Base-by-base conservation (phyloP, 1,284 basidiomycete species). In the Ustilago loliicola region DNA sequence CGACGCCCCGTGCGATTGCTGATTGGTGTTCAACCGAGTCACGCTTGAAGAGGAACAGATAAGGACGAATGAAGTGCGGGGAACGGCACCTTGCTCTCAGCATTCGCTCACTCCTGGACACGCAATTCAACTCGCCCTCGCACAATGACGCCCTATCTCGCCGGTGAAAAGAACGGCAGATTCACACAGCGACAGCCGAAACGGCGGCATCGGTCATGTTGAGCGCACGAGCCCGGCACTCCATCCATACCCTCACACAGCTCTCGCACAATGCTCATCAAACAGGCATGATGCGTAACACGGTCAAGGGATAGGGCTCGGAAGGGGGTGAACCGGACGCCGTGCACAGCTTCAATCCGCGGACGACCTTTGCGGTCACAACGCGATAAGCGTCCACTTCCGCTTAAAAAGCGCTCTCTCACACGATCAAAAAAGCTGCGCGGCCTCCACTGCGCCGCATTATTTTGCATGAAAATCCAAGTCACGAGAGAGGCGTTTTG, bases 401-500 rank as follows among this genome's bases (percentile, higher is more conserved):
- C 32, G 32, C 7, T 34, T 7, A 34, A 7, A 7, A 10, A 29
- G 25, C 48, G 23, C 48, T 51, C 10, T 8, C 53, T 55, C 53
- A 57, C 55, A 57, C 42, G 42, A 47, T 27, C 40, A 58, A 40
- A 9, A 30, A 34, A 5, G 21, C 27, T 19, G 30, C 55, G 55
- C 55, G 55, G 55, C 55, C 55, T 57, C 55, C 55, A 57, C 55
- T 29, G 55, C 3, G 40, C 55, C 59, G 60, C 60, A 61, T 61
- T n/a, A n/a, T n/a, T n/a, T 34, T 34, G 32, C 32, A 34, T 34
- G 32, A 34, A 38, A 38, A 15, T 32, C 48, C 21, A 21, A n/a
- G 38, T 51, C 51, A 53, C 36, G 30, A 40, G 40, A 51, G 42
- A 15, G 42, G n/a, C 15, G 1, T 40, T 40, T 40, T 40, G 9